Evolutionary conservation across 495 filamentous ascomycete genomes (phyloP).

Genomic region (Aspergillus bertholletiae): DNA sequence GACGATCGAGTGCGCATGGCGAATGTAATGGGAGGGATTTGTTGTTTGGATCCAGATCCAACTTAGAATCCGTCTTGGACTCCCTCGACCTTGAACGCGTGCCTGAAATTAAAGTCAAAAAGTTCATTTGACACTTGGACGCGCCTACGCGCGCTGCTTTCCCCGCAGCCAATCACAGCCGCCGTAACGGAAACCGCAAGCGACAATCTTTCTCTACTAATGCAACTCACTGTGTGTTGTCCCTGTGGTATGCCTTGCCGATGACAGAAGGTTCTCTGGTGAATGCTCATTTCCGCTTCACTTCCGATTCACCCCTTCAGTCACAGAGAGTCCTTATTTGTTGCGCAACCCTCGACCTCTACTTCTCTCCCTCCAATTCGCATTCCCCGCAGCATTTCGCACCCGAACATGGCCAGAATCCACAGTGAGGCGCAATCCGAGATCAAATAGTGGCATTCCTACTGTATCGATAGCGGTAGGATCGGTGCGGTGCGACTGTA

Average conservation of each 20-base stretch:
- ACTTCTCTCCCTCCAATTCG: neutral
- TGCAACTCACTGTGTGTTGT: neutral
- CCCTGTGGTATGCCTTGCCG: neutral
- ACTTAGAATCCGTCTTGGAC: too few relatives aligned
- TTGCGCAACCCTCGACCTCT: neutral
- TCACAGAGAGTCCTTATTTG: too few relatives aligned
- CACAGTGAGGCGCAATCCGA: neutral
- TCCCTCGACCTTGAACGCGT: too few relatives aligned
- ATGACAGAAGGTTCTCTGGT: neutral
- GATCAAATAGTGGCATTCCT: neutral
- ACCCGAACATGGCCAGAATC: slow-evolving; percentile 14
- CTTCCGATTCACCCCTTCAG: neutral
- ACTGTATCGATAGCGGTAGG: neutral
- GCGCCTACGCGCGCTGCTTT: slow-evolving; percentile 30
- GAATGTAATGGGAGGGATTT: too few relatives aligned
- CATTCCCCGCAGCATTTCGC: slow-evolving; percentile 13
- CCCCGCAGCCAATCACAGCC: slow-evolving; percentile 23
- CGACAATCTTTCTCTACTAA: neutral
- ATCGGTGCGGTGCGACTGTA: neutral
- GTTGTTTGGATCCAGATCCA: too few relatives aligned
- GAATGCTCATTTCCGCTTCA: too few relatives aligned
- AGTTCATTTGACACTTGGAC: too few relatives aligned
- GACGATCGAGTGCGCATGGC: slow-evolving; percentile 34
- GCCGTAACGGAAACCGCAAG: neutral
- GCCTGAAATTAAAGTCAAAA: neutral